Evolutionary conservation across 257 asterid genomes (phyloP), one percentile per base, ranked within the genome.

Genomic region (Osmanthus fragrans): DNA sequence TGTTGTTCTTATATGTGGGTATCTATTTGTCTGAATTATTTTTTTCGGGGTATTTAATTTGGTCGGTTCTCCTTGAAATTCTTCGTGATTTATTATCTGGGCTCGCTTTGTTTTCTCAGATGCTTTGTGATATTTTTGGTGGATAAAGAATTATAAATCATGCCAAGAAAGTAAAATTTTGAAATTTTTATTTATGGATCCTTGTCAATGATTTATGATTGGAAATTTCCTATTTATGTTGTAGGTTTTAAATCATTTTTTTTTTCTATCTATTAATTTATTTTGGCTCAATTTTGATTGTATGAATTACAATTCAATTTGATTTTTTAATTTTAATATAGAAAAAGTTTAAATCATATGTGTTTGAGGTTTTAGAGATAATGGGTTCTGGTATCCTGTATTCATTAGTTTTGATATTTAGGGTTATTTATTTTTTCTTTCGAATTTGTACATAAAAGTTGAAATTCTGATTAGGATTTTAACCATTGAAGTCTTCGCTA

Each of bases 41-140:
- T 18, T 84, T 71, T 32, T 39, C 60, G 27, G 74, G 74, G 73
- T 45, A 11, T 58, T 34, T 32, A 32, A 73, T 83, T 72, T 39
- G 80, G 34, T 51, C 47, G 60, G 25, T 58, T 73, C 39, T 76
- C 67, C 64, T 71, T 54, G 40, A 9, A 42, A 19, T 2, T 7
- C n/a, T 39, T 74, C 1, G 27, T 4, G 29, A 36, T 39, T 82
- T 74, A 5, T 64, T 25, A 60, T 60, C 68, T 60, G 15, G 32
- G 69, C 7, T 27, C 69, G n/a, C 69, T 63, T 25, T 63, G 36
- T 10, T 63, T 23, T 27, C 69, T 11, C 34, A 27, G 69, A 63
- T 25, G n/a, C 36, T 63, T 25, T 82, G 21, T 27, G 79, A 70
- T 42, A 72, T 37, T 39, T 69, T 75, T 75, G 30, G 8, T 18